Evolutionary conservation across 2,329 filamentous ascomycete species (phyloP).

Genomic region (Ceratocystis colombiana): DNA sequence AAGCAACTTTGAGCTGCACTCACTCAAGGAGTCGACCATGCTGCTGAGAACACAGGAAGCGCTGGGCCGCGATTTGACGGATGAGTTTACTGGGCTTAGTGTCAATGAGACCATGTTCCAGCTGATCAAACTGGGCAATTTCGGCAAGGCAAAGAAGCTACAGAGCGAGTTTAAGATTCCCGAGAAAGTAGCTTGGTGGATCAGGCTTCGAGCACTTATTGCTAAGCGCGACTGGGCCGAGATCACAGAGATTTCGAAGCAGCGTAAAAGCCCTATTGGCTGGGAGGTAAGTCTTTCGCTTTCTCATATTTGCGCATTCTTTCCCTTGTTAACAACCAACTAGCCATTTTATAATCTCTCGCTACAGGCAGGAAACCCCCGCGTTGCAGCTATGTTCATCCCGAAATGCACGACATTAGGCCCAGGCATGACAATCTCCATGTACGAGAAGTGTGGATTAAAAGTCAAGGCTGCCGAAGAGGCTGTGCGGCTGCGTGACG

Average conservation of each 20-base stretch:
- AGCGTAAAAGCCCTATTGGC: conserved; percentile 80
- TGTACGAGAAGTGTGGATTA: conserved; percentile 96
- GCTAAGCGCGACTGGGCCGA: conserved; percentile 86
- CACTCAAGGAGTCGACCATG: conserved; percentile 68
- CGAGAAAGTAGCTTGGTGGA: conserved; percentile 86
- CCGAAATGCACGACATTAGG: conserved; percentile 71
- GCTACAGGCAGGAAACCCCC: conserved; percentile 78
- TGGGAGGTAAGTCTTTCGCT: conserved; percentile 62
- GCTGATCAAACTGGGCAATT: conserved; percentile 69
- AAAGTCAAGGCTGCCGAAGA: conserved; percentile 83
- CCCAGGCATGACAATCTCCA: conserved; percentile 61
- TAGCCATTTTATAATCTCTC: conserved; percentile 87
- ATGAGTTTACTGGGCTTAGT: conserved; percentile 68
- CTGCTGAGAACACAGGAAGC: conserved; percentile 77
- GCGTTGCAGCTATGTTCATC: conserved; percentile 72
- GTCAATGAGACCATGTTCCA: conserved; percentile 90
- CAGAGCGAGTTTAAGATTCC: conserved; percentile 87
- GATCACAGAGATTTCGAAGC: conserved; percentile 71
- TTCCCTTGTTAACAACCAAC: conserved; percentile 1
- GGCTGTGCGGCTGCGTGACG: conserved; percentile 71
- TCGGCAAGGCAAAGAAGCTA: conserved; percentile 75
- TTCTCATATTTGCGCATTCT: background rate
- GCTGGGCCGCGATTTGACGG: conserved; percentile 72
- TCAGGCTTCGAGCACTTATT: conserved; percentile 70
- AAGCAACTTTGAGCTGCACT: conserved; percentile 58